Evolutionary conservation across 2,329 filamentous ascomycete genomes (phyloP).

Genomic region (Sphaerulina vaccinii): DNA sequence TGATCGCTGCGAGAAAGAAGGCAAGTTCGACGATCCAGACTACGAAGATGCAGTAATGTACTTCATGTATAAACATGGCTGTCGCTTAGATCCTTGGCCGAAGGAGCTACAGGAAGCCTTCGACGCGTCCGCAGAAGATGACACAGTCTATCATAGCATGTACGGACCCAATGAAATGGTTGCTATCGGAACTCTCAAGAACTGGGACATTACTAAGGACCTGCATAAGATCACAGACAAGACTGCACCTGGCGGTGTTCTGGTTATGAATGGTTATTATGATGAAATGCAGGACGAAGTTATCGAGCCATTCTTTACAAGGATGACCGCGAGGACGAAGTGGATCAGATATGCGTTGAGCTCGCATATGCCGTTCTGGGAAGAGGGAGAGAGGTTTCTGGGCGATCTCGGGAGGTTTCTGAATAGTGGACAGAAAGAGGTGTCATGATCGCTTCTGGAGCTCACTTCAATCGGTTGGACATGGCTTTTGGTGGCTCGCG

Average conservation of each 20-base stretch:
- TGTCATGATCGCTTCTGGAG: no score
- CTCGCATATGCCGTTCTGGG: conserved; percentile 39
- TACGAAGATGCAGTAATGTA: conserved; percentile 34
- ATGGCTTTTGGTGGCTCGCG: no score
- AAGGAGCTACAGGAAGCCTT: conserved; percentile 35
- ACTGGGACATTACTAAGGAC: conserved; percentile 39
- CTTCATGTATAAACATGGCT: conserved; percentile 35
- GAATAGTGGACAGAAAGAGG: no score
- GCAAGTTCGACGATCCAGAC: conserved; percentile 32
- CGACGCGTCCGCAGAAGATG: no score
- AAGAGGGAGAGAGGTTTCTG: conserved; percentile 41
- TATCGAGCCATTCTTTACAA: conserved; percentile 39
- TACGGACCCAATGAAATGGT: conserved; percentile 36
- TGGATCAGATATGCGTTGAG: conserved; percentile 41
- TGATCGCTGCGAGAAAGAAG: conserved; percentile 31
- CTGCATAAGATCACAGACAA: conserved; percentile 41
- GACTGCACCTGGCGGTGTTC: no score
- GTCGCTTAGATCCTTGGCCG: conserved; percentile 34
- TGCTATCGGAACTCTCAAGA: conserved; percentile 41
- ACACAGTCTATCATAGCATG: conserved; percentile 39
- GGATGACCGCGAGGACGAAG: conserved; percentile 40
- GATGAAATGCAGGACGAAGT: conserved; percentile 41
- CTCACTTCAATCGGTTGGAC: no score
- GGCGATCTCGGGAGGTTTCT: no score
- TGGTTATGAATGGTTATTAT: conserved; percentile 46